Evolutionary conservation across 73 alveolate genomes (phyloP), one percentile per base, ranked within the genome.

Genomic region (Tetrahymena elliotti): DNA sequence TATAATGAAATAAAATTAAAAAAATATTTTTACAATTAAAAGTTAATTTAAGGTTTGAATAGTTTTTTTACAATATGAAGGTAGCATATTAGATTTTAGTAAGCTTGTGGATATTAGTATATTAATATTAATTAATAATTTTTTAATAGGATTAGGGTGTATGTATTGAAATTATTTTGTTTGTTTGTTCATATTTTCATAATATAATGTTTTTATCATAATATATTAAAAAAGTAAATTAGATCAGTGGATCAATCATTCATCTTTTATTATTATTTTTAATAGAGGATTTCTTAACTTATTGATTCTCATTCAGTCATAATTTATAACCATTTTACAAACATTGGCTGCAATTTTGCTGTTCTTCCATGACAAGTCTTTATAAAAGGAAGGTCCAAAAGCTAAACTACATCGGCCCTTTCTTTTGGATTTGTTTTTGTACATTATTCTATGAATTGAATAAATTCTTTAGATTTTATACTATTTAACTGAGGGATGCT

Each of bases 341-440:
- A 68, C n/a, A 68, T 68, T 68, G 88, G 88, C n/a, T 68, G n/a
- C 34, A 68, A 68, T 10, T 68, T 68, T 22, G 88, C 88, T 4
- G 88, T 68, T 68, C n/a, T 68, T 0, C 88, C 88, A 68, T 68
- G 88, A n/a, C 88, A 68, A 31, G 88, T 27, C 20, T 68, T 68
- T 9, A 68, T 16, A 68, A 68, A 68, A 18, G 88, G 88, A 4
- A 68, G 36, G 16, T 97, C 97, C 41, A 97, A 93, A 33, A 98
- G 97, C 92, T 97, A 97, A 22, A 97, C 96, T 36, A 97, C 96
- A 47, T 98, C 95, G 8, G 97, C 98, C 96, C 99, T 98, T 84
- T 97, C 98, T 36, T 97, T 96, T 16, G 99, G 99, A 54, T 97
- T 98, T 93, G 97, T 97, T 94, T 97, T 94, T 3, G 98, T 95